A percentile compares a stretch with the other conserved stretches of the same genome.
phyloP scores from a whole-genome alignment of 768 basidiomycete species.

The Russula lepida region DNA sequence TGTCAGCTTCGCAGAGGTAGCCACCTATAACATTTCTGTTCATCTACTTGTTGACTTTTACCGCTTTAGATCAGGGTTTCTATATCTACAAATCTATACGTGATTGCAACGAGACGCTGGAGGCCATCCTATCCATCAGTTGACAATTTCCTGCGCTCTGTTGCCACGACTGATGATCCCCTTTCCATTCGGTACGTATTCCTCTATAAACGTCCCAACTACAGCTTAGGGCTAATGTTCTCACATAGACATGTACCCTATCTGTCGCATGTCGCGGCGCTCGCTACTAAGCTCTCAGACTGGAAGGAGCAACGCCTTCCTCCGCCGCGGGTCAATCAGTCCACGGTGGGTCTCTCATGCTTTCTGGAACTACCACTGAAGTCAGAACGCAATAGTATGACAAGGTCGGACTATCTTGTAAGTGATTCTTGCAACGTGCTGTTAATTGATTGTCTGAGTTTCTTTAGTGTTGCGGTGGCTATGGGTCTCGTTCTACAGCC shows the following conservation, averaged over 20 bases:
- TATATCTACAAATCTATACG: conserved; percentile 13
- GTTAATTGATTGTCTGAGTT: conserved; percentile 12
- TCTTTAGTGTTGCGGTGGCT: conserved; percentile 69
- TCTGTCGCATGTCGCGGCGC: conserved; percentile 45
- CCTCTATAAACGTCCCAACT: background rate
- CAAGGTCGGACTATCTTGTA: conserved; percentile 80
- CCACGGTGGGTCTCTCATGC: conserved; percentile 40
- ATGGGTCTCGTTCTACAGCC: conserved; percentile 66
- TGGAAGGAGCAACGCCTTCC: conserved; percentile 74
- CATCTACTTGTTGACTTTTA: background rate
- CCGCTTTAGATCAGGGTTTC: conserved; percentile 7
- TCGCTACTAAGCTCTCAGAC: conserved; percentile 49
- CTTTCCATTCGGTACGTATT: conserved; percentile 16
- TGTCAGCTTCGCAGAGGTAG: conserved; percentile 80
- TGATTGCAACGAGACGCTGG: conserved; percentile 20
- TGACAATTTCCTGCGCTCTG: conserved; percentile 11
- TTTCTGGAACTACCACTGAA: conserved; percentile 5
- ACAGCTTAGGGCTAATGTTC: conserved; percentile 1
- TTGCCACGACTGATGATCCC: conserved; percentile 12
- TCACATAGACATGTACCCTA: conserved; percentile 44
- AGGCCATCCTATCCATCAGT: conserved; percentile 14
- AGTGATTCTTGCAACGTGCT: conserved; percentile 23
- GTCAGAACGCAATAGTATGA: conserved; percentile 50
- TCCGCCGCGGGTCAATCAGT: conserved; percentile 80
- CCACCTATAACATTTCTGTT: conserved; percentile 4